Evolutionary conservation across 148 eudicot species (phyloP), one percentile per base, ranked within the genome.

Genomic region (Rhododendron mucronatum): DNA sequence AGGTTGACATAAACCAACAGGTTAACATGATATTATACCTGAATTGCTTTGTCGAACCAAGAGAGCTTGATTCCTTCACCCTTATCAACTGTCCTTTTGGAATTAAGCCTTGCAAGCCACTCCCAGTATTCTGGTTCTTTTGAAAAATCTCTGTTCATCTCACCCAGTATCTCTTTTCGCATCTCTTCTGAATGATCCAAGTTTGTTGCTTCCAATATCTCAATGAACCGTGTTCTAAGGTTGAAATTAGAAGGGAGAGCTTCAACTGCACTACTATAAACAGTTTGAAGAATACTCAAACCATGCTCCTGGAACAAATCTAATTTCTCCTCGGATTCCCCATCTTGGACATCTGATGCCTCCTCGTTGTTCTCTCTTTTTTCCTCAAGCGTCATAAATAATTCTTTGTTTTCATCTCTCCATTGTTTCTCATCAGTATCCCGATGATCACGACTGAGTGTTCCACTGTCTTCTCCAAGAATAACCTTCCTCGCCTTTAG

Each of bases 341-440:
- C 91, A 74, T 88, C 91, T 78, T 88, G 86, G 47, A 82, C 87
- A 85, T 86, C 87, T 18, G 84, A 86, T 63, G 37, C 89, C 82
- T 91, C 88, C 67, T 87, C 90, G 20, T 26, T 26, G 11, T 69
- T 91, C 84, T 91, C 91, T 69, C 78, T 87, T 81, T 79, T 79
- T 71, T 92, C 94, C 13, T 89, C 91, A 41, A 96, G 86, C 4
- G 92, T 82, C 95, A 96, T 91, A 86, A 95, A 96, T 41, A 91
- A 87, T 74, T 96, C 98, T 80, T 91, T 88, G 84, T 96, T 93
- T 80, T 94, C 96, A 53, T 95, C 97, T 88, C 90, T 92, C 99
- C 98, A 96, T 76, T 94, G 88, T 80, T 93, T 88, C 18, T 89
- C 93, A n/a, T 91, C 90, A 67, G 78, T 85, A 84, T 85, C 86